Evolutionary conservation across 1,284 basidiomycete genomes (phyloP).

Genomic region (Puccinia sorghi): DNA sequence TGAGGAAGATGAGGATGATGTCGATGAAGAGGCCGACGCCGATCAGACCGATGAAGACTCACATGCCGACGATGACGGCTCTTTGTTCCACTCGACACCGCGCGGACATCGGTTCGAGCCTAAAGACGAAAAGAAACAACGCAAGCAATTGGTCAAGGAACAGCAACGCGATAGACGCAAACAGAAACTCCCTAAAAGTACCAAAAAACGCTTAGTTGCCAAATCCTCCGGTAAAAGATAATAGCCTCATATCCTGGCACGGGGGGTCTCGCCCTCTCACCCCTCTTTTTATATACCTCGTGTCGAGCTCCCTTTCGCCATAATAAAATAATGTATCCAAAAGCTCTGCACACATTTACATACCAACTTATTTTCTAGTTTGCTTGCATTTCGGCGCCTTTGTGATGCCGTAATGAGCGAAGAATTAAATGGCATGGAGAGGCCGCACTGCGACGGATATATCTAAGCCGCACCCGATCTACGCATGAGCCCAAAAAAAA

Average conservation of each 20-base stretch:
- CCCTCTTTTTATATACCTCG: not conserved
- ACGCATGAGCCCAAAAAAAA: too few relatives aligned
- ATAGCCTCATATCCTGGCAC: too few relatives aligned
- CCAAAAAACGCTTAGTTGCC: conserved; percentile 83
- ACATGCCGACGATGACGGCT: conserved; percentile 47
- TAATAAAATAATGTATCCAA: too few relatives aligned
- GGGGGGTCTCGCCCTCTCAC: too few relatives aligned
- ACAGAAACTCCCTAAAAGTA: conserved; percentile 87
- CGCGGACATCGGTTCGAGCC: conserved; percentile 42
- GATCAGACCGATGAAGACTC: conserved; percentile 47
- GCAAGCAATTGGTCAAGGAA: conserved; percentile 83
- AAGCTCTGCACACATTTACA: too few relatives aligned
- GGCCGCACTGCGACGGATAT: too few relatives aligned
- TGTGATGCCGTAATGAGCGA: too few relatives aligned
- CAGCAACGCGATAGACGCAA: conserved; percentile 83
- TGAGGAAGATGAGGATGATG: conserved; percentile 3
- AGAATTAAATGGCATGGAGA: too few relatives aligned
- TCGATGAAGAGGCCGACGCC: conserved; percentile 5
- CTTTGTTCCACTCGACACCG: conserved; percentile 23
- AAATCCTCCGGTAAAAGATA: conserved; percentile 55
- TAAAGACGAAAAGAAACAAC: conserved; percentile 65
- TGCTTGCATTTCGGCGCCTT: too few relatives aligned
- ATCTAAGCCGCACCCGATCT: too few relatives aligned
- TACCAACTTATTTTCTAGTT: too few relatives aligned
- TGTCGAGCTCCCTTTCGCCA: too few relatives aligned